phyloP scores from a whole-genome alignment of 164 flowering plant genomes.

The Vitis rotundifolia region DNA sequence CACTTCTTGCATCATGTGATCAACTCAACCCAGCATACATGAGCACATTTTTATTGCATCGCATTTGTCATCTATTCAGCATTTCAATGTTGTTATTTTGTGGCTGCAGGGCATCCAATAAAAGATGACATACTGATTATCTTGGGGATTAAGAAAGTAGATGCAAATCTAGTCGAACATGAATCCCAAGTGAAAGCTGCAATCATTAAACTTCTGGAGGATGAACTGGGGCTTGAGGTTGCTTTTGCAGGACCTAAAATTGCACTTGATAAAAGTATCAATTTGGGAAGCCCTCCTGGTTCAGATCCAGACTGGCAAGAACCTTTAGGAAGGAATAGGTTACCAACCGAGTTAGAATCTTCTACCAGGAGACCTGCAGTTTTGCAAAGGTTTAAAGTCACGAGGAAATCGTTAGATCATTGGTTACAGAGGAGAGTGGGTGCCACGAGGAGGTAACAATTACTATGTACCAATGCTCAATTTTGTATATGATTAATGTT shows the following conservation, averaged over 20 bases:
- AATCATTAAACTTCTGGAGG: conserved; percentile 49
- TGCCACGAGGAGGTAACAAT: conserved; percentile 13
- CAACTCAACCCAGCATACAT: no score
- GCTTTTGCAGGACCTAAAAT: conserved; percentile 24
- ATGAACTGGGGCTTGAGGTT: conserved; percentile 73
- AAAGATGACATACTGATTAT: conserved; percentile 67
- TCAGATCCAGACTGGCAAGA: conserved; percentile 9
- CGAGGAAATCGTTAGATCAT: conserved; percentile 50
- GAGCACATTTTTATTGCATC: no score
- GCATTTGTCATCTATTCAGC: no score
- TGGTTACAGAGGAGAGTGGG: conserved; percentile 61
- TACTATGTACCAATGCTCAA: conserved; percentile 1
- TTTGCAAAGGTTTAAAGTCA: conserved; percentile 55
- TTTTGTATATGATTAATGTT: conserved; percentile 9
- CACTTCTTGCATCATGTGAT: neutral
- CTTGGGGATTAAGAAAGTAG: conserved; percentile 38
- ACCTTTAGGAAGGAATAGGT: conserved; percentile 6
- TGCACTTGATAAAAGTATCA: neutral
- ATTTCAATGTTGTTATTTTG: neutral
- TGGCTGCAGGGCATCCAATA: conserved; percentile 49
- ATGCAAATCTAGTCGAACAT: conserved; percentile 9
- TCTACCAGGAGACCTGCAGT: conserved; percentile 65
- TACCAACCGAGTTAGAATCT: conserved; percentile 11
- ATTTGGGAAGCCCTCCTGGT: conserved; percentile 1
- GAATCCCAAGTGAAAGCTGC: conserved; percentile 47